Evolutionary conservation across 2,329 filamentous ascomycete genomes (phyloP).

Genomic region (Waltergamsia citrina): DNA sequence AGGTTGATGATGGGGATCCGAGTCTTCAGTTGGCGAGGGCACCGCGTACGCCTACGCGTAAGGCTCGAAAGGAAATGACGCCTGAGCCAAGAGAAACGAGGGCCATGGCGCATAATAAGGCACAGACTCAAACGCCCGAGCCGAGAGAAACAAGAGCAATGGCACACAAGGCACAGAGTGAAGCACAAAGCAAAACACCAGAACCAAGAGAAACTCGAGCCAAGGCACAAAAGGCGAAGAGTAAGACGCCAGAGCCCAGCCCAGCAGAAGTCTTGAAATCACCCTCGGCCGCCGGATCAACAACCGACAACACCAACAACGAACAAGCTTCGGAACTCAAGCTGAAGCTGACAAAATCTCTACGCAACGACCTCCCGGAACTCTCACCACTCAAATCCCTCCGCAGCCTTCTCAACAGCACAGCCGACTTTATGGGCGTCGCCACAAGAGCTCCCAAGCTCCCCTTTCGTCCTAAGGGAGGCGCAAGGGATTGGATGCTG

Average conservation of each 20-base stretch:
- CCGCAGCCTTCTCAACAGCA: conserved; percentile 36
- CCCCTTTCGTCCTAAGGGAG: conserved; percentile 44
- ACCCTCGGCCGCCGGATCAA: conserved; percentile 16
- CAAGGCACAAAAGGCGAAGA: conserved; percentile 3
- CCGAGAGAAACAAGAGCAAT: neutral
- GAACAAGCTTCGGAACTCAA: conserved; percentile 27
- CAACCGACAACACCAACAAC: conserved; percentile 16
- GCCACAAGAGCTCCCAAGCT: conserved; percentile 39
- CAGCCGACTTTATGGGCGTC: conserved; percentile 44
- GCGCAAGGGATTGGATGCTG: conserved; percentile 50
- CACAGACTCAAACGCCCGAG: neutral
- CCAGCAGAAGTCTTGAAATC: conserved; percentile 12
- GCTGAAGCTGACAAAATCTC: conserved; percentile 32
- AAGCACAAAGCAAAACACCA: neutral
- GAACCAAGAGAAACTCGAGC: neutral
- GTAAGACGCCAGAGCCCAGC: conserved; percentile 11
- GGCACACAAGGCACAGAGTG: neutral
- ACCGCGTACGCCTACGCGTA: neutral
- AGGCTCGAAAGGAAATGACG: neutral
- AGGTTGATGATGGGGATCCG: conserved; percentile 13
- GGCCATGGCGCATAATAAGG: neutral
- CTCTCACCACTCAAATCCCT: conserved; percentile 42
- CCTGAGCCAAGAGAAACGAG: neutral
- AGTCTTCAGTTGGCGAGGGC: conserved; percentile 14
- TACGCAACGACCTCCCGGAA: conserved; percentile 41